These are phyloP conservation scores for Gossypium australe DNA, from an alignment of 345 rosid genomes.

Conservation along the genomic window DNA sequence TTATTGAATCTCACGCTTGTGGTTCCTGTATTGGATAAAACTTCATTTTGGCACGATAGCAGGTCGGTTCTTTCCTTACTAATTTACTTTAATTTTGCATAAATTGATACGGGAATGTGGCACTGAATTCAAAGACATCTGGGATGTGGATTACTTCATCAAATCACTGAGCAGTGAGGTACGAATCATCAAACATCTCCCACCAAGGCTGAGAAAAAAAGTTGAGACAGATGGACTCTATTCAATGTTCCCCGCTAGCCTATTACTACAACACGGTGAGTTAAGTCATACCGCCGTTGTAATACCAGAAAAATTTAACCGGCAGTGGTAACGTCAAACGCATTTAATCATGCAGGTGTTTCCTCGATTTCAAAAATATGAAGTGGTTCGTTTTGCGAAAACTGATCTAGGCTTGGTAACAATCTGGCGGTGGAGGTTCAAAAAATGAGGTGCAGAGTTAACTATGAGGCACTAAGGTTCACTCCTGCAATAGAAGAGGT, in stretches of 20 bases:
- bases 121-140: slow-evolving; percentile 87
- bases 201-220: slow-evolving; percentile 62
- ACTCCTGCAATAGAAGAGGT: slow-evolving; percentile 65
- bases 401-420: slow-evolving; percentile 86
- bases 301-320: not conserved
- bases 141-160: slow-evolving; percentile 83
- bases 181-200: slow-evolving; percentile 68
- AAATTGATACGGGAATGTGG: not conserved
- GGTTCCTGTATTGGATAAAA: slow-evolving; percentile 82
- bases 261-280: slow-evolving; percentile 53
- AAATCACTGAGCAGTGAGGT: slow-evolving; percentile 79
- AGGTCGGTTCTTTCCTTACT: slow-evolving; percentile 38
- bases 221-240: slow-evolving; percentile 48
- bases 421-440: slow-evolving; percentile 77
- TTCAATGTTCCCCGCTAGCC: slow-evolving; percentile 67
- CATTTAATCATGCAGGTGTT: slow-evolving; percentile 53
- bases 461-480: slow-evolving; percentile 70
- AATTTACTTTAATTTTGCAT: slow-evolving; percentile 3
- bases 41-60: slow-evolving; percentile 90
- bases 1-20: slow-evolving; percentile 75
- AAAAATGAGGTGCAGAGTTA: slow-evolving; percentile 81
- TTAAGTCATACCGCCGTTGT: not conserved
- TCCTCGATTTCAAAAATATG: slow-evolving; percentile 63
- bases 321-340: not conserved
- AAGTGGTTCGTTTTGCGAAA: slow-evolving; percentile 71